Evolutionary conservation across 257 asterid species (phyloP).

Genomic region (Thymus quinquecostatus): DNA sequence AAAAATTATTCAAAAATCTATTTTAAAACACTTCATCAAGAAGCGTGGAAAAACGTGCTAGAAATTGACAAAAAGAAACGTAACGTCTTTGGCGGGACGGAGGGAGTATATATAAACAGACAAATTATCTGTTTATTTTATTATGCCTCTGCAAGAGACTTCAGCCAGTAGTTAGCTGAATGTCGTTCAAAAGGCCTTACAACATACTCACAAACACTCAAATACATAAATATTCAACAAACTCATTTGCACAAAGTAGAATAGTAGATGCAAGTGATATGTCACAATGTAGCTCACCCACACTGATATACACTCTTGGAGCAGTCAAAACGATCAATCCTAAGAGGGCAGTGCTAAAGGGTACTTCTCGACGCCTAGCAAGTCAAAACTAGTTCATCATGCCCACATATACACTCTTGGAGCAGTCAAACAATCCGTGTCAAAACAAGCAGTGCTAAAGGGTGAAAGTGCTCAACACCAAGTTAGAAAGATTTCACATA

Average conservation of each 20-base stretch:
- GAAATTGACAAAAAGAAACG: too few species aligned
- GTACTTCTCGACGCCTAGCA: slow-evolving; percentile 3
- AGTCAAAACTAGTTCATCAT: not conserved
- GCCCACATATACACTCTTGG: too few species aligned
- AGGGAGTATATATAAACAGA: not conserved
- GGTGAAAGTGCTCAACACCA: too few species aligned
- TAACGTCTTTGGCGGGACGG: too few species aligned
- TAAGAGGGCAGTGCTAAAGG: slow-evolving; percentile 4
- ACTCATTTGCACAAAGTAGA: not conserved
- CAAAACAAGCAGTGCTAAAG: too few species aligned
- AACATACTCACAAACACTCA: not conserved
- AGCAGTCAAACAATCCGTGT: too few species aligned
- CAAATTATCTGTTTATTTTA: not conserved
- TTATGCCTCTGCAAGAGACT: slow-evolving; percentile 15
- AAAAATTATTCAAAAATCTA: too few species aligned
- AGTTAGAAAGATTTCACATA: too few species aligned
- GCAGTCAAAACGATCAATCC: slow-evolving; percentile 22
- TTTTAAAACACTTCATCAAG: too few species aligned
- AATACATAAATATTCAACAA: not conserved
- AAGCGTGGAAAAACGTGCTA: too few species aligned
- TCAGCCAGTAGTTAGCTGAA: not conserved
- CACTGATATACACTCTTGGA: not conserved
- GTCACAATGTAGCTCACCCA: not conserved
- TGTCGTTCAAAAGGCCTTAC: slow-evolving; percentile 10
- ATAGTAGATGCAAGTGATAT: not conserved